Evolutionary conservation across 768 basidiomycete genomes (phyloP).

Genomic region (Leccinum sublutescens): DNA sequence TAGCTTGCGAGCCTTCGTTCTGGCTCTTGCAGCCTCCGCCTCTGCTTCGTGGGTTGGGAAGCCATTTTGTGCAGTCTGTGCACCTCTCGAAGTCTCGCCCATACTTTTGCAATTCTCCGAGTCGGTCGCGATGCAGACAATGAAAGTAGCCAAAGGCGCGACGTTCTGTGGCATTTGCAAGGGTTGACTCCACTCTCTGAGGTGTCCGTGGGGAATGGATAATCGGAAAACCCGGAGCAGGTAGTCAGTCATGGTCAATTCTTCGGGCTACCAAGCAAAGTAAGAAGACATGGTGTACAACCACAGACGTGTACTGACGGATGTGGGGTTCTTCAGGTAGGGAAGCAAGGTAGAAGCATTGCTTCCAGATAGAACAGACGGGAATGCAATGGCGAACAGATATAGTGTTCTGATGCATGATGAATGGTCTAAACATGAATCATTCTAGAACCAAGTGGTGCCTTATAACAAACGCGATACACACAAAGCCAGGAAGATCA

Average conservation of each 20-base stretch:
- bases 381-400: slow-evolving; percentile 78
- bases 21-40: no score
- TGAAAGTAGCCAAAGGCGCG: no score
- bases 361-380: slow-evolving; percentile 75
- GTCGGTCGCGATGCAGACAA: no score
- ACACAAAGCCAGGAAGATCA: slow-evolving; percentile 71
- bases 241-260: slow-evolving; percentile 80
- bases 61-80: no score
- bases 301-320: slow-evolving; percentile 46
- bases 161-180: no score
- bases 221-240: slow-evolving; percentile 85
- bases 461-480: slow-evolving; percentile 26
- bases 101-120: no score
- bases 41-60: no score
- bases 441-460: not conserved
- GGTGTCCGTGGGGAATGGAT: slow-evolving; percentile 55
- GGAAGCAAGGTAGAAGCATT: slow-evolving; percentile 87
- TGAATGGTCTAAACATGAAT: slow-evolving; percentile 55
- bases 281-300: slow-evolving; percentile 3
- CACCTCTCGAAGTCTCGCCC: no score
- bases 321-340: slow-evolving; percentile 80
- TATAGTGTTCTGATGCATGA: slow-evolving; percentile 86
- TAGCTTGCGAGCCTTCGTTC: no score
- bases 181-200: no score
- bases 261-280: slow-evolving; percentile 58